A percentile compares a stretch with the other conserved stretches of the same genome.
These are phyloP conservation scores for Aspergillus melleus DNA, from an alignment of 2,329 filamentous ascomycete genomes.

Conservation along the genomic window DNA sequence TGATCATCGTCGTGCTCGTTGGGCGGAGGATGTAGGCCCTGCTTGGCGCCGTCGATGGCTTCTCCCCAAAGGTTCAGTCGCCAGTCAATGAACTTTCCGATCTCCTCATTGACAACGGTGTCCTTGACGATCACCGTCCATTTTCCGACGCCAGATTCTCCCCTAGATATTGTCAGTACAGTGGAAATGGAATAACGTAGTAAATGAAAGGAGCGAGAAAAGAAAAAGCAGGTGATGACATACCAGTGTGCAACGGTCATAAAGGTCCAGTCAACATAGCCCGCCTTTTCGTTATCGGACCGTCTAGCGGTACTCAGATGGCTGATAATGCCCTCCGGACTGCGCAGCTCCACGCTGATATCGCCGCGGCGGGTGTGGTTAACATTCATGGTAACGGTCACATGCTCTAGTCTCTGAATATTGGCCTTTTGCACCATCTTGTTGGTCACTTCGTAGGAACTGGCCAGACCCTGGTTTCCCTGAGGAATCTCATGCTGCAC, in stretches of 20 bases:
- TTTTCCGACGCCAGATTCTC: constrained; percentile 79
- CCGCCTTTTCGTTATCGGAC: constrained; percentile 63
- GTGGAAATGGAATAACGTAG: constrained; percentile 13
- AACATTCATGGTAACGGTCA: constrained; percentile 97
- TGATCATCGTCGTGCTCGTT: constrained; percentile 80
- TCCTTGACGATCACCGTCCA: constrained; percentile 94
- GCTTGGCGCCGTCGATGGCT: constrained; percentile 71
- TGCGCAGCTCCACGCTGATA: constrained; percentile 86
- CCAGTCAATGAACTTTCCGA: constrained; percentile 85
- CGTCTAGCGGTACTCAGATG: constrained; percentile 76
- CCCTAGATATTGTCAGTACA: constrained; percentile 56
- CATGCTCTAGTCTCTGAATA: constrained; percentile 83
- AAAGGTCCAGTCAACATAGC: constrained; percentile 96
- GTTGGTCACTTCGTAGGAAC: constrained; percentile 76
- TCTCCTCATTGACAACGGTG: constrained; percentile 71
- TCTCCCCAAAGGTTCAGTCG: constrained; percentile 94
- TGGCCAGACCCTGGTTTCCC: constrained; percentile 75
- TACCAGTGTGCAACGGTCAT: constrained; percentile 98
- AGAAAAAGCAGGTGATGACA: constrained; percentile 32
- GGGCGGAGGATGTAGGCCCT: constrained; percentile 76
- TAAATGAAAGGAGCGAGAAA: too few species aligned
- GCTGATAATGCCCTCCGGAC: constrained; percentile 77
- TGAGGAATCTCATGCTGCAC: constrained; percentile 85
- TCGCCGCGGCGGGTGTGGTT: constrained; percentile 85
- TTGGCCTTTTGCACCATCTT: constrained; percentile 82